Conservation (phyloP, 495 filamentous ascomycete genomes). For the Penicillium cataractarum region DNA sequence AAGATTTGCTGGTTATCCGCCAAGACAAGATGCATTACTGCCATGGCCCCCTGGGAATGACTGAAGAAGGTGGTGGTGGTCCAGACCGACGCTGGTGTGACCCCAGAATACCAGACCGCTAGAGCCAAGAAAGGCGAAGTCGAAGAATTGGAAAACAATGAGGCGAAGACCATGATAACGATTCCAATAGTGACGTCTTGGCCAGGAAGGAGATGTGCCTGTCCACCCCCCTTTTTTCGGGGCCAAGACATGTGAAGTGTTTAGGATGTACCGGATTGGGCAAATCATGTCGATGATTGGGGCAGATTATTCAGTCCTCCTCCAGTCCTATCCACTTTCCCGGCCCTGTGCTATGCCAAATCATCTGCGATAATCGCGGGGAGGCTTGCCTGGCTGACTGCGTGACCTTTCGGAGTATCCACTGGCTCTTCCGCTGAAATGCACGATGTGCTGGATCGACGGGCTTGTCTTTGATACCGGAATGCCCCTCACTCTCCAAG, state of each 20-base stretch:
- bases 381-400: constrained; percentile 21
- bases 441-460: constrained; percentile 39
- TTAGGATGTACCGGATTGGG: constrained; percentile 16
- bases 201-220: constrained; percentile 11
- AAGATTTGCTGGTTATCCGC: constrained; percentile 6
- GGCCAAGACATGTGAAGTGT: constrained; percentile 35
- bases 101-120: constrained; percentile 16
- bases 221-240: constrained; percentile 19
- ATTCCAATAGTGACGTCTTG: constrained; percentile 35
- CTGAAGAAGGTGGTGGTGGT: constrained; percentile 4
- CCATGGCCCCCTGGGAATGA: constrained; percentile 22
- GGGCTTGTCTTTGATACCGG: constrained; percentile 30
- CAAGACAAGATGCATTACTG: constrained; percentile 28
- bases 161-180: constrained; percentile 18
- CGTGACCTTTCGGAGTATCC: constrained; percentile 29
- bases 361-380: constrained; percentile 30
- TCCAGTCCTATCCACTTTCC: constrained; percentile 8
- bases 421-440: constrained; percentile 27
- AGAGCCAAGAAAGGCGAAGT: constrained; percentile 33
- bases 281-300: constrained; percentile 4
- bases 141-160: constrained; percentile 26
- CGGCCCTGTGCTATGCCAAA: neutral
- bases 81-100: constrained; percentile 15
- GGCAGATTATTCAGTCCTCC: constrained; percentile 2
- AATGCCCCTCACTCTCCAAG: constrained; percentile 33